A percentile compares a stretch with the other conserved stretches of the same genome.
phyloP scores from a whole-genome alignment of 352 stramenopile genomes.

The Pythium insidiosum region DNA sequence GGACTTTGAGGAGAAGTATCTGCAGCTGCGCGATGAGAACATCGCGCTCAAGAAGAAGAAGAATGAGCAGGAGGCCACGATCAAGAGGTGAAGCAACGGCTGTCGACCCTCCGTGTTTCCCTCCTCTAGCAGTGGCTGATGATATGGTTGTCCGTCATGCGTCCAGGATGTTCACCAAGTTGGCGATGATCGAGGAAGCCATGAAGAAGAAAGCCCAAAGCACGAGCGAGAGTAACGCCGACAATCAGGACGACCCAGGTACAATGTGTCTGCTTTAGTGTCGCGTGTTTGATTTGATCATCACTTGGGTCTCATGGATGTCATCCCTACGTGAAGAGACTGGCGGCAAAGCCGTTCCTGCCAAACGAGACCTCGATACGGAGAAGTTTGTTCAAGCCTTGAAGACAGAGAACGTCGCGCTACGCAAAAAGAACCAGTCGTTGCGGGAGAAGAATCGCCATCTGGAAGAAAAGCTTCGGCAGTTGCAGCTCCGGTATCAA shows the following conservation, averaged over 20 bases:
- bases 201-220: constrained; percentile 67
- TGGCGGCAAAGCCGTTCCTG: no score
- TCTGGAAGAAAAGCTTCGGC: constrained; percentile 46
- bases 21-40: constrained; percentile 81
- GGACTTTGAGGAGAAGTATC: constrained; percentile 82
- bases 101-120: no score
- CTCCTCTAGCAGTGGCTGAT: not conserved
- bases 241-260: constrained; percentile 55
- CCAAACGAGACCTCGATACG: constrained; percentile 60
- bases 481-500: constrained; percentile 17
- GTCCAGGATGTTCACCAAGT: constrained; percentile 82
- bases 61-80: constrained; percentile 87
- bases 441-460: constrained; percentile 63
- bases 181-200: constrained; percentile 83
- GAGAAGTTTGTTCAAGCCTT: constrained; percentile 78
- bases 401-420: constrained; percentile 58
- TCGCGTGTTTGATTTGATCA: no score
- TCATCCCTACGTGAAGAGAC: no score
- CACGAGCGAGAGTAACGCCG: constrained; percentile 32
- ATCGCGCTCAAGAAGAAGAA: constrained; percentile 85
- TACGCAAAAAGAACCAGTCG: constrained; percentile 70
- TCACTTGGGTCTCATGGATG: no score
- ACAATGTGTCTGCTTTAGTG: not conserved
- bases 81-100: constrained; percentile 52
- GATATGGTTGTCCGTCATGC: constrained; percentile 7